These are phyloP conservation scores for Pelargonium myrrhifolium DNA, from an alignment of 441 rosid species.

Conservation along the genomic window DNA sequence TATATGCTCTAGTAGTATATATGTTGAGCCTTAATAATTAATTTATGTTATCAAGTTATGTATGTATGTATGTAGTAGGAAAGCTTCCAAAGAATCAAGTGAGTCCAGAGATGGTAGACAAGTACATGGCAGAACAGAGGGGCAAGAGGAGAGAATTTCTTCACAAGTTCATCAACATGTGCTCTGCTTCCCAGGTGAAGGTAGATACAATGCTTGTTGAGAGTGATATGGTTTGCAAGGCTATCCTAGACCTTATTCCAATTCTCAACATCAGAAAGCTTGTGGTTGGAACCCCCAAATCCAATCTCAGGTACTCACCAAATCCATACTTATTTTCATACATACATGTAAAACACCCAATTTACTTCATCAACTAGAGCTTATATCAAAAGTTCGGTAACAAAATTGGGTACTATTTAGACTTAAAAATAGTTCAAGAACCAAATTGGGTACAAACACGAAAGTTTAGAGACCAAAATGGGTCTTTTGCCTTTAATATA, in stretches of 20 bases:
- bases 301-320: slow-evolving; percentile 42
- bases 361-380: too few relatives aligned
- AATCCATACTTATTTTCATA: too few relatives aligned
- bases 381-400: too few relatives aligned
- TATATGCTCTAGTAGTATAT: too few relatives aligned
- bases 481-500: too few relatives aligned
- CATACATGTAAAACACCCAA: too few relatives aligned
- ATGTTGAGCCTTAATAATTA: too few relatives aligned
- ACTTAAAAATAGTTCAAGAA: too few relatives aligned
- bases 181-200: slow-evolving; percentile 55
- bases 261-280: slow-evolving; percentile 63
- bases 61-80: slow-evolving; percentile 44
- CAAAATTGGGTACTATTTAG: too few relatives aligned
- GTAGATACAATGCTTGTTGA: slow-evolving; percentile 69
- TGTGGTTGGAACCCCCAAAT: slow-evolving; percentile 61
- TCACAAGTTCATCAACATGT: slow-evolving; percentile 42
- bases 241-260: slow-evolving; percentile 59
- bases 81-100: slow-evolving; percentile 53
- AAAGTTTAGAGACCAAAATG: too few relatives aligned
- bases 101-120: slow-evolving; percentile 50
- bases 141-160: slow-evolving; percentile 50
- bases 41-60: too few relatives aligned
- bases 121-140: slow-evolving; percentile 54
- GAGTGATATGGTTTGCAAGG: slow-evolving; percentile 59
- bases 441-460: too few relatives aligned